phyloP scores from a whole-genome alignment of 306 rosid species.

The Trifolium subterraneum region DNA sequence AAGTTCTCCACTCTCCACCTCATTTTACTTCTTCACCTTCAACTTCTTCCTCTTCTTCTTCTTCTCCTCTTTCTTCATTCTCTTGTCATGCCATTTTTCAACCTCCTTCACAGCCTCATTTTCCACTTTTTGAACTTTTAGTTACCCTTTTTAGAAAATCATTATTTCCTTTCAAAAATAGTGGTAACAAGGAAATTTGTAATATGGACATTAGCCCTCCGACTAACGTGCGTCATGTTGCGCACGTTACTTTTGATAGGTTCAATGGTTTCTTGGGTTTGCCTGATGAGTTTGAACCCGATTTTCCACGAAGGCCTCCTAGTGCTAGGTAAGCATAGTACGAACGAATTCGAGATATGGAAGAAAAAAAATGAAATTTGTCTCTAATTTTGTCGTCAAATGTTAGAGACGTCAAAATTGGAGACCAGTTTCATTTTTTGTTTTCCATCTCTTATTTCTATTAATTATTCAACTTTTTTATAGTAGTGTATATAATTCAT shows the following conservation, averaged over 20 bases:
- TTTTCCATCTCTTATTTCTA: not conserved
- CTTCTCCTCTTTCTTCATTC: slow-evolving; percentile 52
- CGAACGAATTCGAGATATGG: not conserved
- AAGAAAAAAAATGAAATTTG: not conserved
- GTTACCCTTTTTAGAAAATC: slow-evolving; percentile 73
- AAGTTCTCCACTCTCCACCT: slow-evolving; percentile 68
- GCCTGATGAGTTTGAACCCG: slow-evolving; percentile 91
- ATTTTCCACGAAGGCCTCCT: slow-evolving; percentile 86
- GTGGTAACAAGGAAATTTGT: slow-evolving; percentile 48
- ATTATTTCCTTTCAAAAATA: slow-evolving; percentile 47
- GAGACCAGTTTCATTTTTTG: not conserved
- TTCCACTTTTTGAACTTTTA: slow-evolving; percentile 62
- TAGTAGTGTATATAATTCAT: slow-evolving; percentile 1
- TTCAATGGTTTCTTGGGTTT: slow-evolving; percentile 95
- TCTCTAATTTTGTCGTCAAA: not conserved
- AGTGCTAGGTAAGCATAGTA: slow-evolving; percentile 69
- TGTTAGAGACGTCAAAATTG: not conserved
- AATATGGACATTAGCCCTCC: slow-evolving; percentile 85
- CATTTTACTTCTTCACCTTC: slow-evolving; percentile 56
- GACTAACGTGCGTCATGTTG: slow-evolving; percentile 86
- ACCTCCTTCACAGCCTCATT: slow-evolving; percentile 47
- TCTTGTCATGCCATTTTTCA: slow-evolving; percentile 49
- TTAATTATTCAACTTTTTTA: not conserved
- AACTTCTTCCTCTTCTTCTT: not conserved
- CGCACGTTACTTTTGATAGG: slow-evolving; percentile 93